phyloP scores from a whole-genome alignment of 495 filamentous ascomycete genomes.

The Hypoxylon intermedium region DNA sequence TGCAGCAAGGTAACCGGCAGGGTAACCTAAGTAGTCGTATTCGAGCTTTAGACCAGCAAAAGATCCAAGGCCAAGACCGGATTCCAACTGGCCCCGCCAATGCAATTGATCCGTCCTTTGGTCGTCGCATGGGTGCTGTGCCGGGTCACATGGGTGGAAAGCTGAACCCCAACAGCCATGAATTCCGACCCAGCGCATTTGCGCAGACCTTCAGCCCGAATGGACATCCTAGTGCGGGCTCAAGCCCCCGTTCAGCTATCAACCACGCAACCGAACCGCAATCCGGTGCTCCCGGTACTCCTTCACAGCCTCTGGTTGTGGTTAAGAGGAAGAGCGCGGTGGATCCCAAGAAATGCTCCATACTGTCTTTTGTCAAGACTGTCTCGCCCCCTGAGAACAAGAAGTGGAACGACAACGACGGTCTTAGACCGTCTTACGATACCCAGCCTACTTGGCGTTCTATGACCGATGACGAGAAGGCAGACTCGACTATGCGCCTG shows the following conservation, averaged over 20 bases:
- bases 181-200: slow-evolving; percentile 83
- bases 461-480: slow-evolving; percentile 65
- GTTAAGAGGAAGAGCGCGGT: slow-evolving; percentile 69
- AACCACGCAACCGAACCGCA: slow-evolving; percentile 55
- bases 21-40: slow-evolving; percentile 53
- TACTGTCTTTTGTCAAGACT: slow-evolving; percentile 74
- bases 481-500: slow-evolving; percentile 60
- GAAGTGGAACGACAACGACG: slow-evolving; percentile 70
- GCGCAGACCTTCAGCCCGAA: slow-evolving; percentile 81
- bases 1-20: slow-evolving; percentile 41
- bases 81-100: slow-evolving; percentile 62
- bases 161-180: slow-evolving; percentile 81
- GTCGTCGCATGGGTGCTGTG: slow-evolving; percentile 55
- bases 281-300: slow-evolving; percentile 17
- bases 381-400: slow-evolving; percentile 74
- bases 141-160: slow-evolving; percentile 63
- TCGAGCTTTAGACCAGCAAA: slow-evolving; percentile 53
- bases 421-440: slow-evolving; percentile 77
- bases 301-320: slow-evolving; percentile 54
- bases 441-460: slow-evolving; percentile 81
- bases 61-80: slow-evolving; percentile 53
- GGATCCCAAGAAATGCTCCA: slow-evolving; percentile 59
- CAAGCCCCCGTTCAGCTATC: slow-evolving; percentile 67
- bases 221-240: slow-evolving; percentile 64
- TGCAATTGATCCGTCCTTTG: slow-evolving; percentile 52